Evolutionary conservation across 2,329 filamentous ascomycete genomes (phyloP), one percentile per base, ranked within the genome.

Genomic region (Pseudogymnoascus sp.): DNA sequence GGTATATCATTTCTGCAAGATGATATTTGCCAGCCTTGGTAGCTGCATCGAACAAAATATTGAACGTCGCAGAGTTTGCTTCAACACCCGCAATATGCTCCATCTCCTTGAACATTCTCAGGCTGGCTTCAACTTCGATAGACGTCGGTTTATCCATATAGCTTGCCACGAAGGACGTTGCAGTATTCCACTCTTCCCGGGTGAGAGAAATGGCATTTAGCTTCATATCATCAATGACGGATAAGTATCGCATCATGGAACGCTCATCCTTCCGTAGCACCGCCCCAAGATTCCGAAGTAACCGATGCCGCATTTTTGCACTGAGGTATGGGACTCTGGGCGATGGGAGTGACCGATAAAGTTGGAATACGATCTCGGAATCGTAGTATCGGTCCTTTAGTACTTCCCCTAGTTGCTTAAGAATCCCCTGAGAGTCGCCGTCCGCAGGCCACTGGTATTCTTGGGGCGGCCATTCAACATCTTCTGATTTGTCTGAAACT

Each of bases 71-170:
- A 56, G 83, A 79, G 66, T 88, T 88, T 34, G 82, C 85, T 65
- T 75, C 74, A 12, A 90, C 72, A 1, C 82, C 80, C 1, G 85
- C 84, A 3, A 83, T 75, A 52, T 82, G 79, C 72, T 99, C 94
- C 91, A 97, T 97, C 67, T 94, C 85, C 64, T 82, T 84, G 92
- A 92, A 99, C 21, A 95, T 73, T 55, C 83, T 81, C 48, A 99
- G 76, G 0, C 89, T 85, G 4, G 83, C 80, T 71, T 89, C 77
- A 41, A 89, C 72, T 70, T 91, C 80, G 38, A 79, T 68, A 45
- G 80, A 76, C 48, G 82, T 78, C 37, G 84, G 76, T 9, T 69
- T 76, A 7, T 81, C 77, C 64, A 86, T 83, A 66, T 88, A 90
- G 60, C 86, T 84, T 35, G 86, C 86, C 8, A 89, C 88, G 67